phyloP scores from a whole-genome alignment of 2,329 filamentous ascomycete genomes.

The Sarocladiaceae sp. region DNA sequence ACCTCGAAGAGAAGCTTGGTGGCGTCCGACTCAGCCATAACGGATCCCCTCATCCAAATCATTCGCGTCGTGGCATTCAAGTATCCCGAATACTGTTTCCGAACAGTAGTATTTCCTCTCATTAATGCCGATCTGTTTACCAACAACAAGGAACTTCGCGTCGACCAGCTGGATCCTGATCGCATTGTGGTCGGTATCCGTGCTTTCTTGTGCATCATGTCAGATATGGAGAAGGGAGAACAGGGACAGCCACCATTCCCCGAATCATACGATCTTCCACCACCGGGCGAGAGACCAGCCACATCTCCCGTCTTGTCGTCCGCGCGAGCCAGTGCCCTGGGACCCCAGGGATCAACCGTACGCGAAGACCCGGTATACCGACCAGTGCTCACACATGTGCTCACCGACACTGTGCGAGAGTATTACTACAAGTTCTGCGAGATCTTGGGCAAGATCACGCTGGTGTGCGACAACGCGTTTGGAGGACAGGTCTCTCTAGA shows the following conservation, averaged over 20 bases:
- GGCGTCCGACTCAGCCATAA: slow-evolving; percentile 77
- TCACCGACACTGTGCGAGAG: slow-evolving; percentile 75
- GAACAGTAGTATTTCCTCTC: slow-evolving; percentile 87
- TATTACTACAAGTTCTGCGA: slow-evolving; percentile 92
- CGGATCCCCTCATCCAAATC: slow-evolving; percentile 87
- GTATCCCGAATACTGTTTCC: slow-evolving; percentile 89
- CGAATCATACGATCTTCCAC: slow-evolving; percentile 48
- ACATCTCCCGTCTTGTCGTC: slow-evolving; percentile 47
- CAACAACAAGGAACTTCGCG: slow-evolving; percentile 69
- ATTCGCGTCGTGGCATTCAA: slow-evolving; percentile 93
- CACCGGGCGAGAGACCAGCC: slow-evolving; percentile 38
- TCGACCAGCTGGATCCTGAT: slow-evolving; percentile 93
- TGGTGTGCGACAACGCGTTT: slow-evolving; percentile 95
- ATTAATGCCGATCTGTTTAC: slow-evolving; percentile 89
- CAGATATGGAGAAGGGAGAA: slow-evolving; percentile 83
- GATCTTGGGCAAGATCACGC: slow-evolving; percentile 90
- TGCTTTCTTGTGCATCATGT: slow-evolving; percentile 88
- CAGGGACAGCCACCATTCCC: slow-evolving; percentile 79
- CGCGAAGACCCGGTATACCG: slow-evolving; percentile 64
- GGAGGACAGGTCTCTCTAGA: slow-evolving; percentile 92
- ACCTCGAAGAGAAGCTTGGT: slow-evolving; percentile 71
- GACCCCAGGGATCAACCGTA: slow-evolving; percentile 20
- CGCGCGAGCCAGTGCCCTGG: slow-evolving; percentile 21
- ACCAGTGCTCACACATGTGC: slow-evolving; percentile 54
- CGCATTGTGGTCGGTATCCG: slow-evolving; percentile 96